A percentile compares a stretch with the other conserved stretches of the same genome.
phyloP scores from a whole-genome alignment of 1,284 basidiomycete genomes.

The Apiotrichum sp. region DNA sequence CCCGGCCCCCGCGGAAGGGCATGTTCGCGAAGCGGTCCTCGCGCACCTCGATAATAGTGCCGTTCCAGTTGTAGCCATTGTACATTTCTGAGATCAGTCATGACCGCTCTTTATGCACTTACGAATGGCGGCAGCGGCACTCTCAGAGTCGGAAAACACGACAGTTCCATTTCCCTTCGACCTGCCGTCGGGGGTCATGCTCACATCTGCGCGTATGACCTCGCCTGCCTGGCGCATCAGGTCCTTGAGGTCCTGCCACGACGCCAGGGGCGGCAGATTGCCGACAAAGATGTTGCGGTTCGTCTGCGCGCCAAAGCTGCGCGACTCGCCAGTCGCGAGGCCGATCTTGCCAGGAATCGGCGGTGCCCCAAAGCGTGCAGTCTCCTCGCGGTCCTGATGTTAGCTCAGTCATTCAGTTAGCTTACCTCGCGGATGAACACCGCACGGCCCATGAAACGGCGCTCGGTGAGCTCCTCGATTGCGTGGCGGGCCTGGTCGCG shows the following conservation, averaged over 20 bases:
- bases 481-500: slow-evolving; percentile 78
- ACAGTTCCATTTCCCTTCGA: slow-evolving; percentile 94
- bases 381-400: slow-evolving; percentile 84
- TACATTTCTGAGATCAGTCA: slow-evolving; percentile 64
- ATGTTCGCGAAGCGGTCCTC: slow-evolving; percentile 88
- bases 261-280: slow-evolving; percentile 89
- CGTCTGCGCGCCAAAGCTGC: slow-evolving; percentile 52
- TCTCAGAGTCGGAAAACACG: slow-evolving; percentile 83
- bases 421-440: slow-evolving; percentile 92
- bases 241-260: slow-evolving; percentile 98
- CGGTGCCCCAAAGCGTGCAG: slow-evolving; percentile 86
- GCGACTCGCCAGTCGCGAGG: slow-evolving; percentile 68
- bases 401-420: not conserved
- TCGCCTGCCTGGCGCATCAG: slow-evolving; percentile 90
- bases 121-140: slow-evolving; percentile 87
- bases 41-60: slow-evolving; percentile 82
- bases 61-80: slow-evolving; percentile 91
- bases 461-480: slow-evolving; percentile 80
- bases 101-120: slow-evolving; percentile 35
- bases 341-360: slow-evolving; percentile 90
- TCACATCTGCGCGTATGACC: slow-evolving; percentile 89
- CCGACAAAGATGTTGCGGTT: slow-evolving; percentile 82
- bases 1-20: slow-evolving; percentile 48
- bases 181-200: slow-evolving; percentile 81
- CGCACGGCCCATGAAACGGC: slow-evolving; percentile 77